These are phyloP conservation scores for Tricholoma bakamatsutake DNA, from an alignment of 768 basidiomycete species.

Conservation along the genomic window DNA sequence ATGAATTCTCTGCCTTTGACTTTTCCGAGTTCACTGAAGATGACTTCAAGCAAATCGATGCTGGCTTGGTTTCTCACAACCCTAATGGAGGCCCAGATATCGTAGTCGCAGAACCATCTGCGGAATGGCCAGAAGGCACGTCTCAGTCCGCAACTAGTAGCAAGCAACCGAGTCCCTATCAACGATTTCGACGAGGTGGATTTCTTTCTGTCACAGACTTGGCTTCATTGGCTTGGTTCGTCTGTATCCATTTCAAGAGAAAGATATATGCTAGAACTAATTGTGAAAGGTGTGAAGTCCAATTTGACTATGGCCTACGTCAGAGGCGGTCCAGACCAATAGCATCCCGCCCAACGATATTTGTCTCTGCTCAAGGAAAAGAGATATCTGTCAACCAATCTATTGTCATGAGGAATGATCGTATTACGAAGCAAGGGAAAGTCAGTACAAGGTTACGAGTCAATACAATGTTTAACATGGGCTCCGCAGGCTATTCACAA, in stretches of 20 bases:
- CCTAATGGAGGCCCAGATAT: slow-evolving; percentile 26
- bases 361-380: slow-evolving; percentile 54
- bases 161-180: slow-evolving; percentile 29
- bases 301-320: slow-evolving; percentile 70
- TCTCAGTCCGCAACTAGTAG: not conserved
- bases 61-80: slow-evolving; percentile 19
- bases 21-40: slow-evolving; percentile 53
- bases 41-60: slow-evolving; percentile 49
- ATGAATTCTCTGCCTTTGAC: slow-evolving; percentile 43
- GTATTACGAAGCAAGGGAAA: slow-evolving; percentile 44
- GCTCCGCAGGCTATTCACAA: slow-evolving; percentile 62
- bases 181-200: slow-evolving; percentile 37
- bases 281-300: slow-evolving; percentile 67
- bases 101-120: slow-evolving; percentile 25
- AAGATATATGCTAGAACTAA: not conserved
- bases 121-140: not conserved
- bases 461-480: not conserved
- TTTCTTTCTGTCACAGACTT: slow-evolving; percentile 60
- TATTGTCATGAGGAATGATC: slow-evolving; percentile 51
- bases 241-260: not conserved
- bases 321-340: slow-evolving; percentile 48
- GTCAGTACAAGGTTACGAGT: slow-evolving; percentile 29
- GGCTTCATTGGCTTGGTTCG: slow-evolving; percentile 55
- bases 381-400: slow-evolving; percentile 46
- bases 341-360: slow-evolving; percentile 46